Conservation (phyloP, 441 rosid species). For the Pelargonium fulgidum region DNA sequence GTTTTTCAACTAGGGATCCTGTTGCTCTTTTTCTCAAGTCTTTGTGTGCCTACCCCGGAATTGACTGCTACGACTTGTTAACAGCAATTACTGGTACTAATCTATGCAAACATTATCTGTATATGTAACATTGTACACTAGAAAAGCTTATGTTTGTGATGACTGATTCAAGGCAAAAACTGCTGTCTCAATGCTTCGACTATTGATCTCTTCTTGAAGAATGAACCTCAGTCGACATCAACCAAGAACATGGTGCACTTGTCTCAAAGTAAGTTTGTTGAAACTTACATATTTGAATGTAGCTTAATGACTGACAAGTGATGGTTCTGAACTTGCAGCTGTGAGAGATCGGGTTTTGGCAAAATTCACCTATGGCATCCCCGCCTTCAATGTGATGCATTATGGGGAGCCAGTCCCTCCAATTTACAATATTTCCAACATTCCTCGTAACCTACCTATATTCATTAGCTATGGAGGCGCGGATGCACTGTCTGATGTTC, state of each 20-base stretch:
- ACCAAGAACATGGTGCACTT: conserved; percentile 85
- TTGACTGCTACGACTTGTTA: conserved; percentile 63
- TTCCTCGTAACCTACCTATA: conserved; percentile 58
- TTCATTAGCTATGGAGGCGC: conserved; percentile 71
- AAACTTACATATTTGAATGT: neutral
- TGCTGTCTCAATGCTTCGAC: conserved; percentile 81
- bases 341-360: conserved; percentile 53
- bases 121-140: neutral
- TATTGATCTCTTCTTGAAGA: conserved; percentile 43
- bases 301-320: neutral
- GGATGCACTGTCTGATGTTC: conserved; percentile 56
- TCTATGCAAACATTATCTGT: neutral
- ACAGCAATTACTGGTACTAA: conserved; percentile 54
- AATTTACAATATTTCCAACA: conserved; percentile 63
- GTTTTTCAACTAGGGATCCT: conserved; percentile 32
- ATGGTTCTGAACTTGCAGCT: conserved; percentile 31
- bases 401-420: conserved; percentile 62
- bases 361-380: conserved; percentile 60
- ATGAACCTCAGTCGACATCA: conserved; percentile 80
- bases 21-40: conserved; percentile 39
- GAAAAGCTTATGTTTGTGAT: neutral
- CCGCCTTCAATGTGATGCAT: conserved; percentile 39
- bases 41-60: conserved; percentile 56
- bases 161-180: conserved; percentile 44
- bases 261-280: conserved; percentile 56